Evolutionary conservation across 139 green algal species (phyloP), one percentile per base, ranked within the genome.

Genomic region (Coelastrella sp.): DNA sequence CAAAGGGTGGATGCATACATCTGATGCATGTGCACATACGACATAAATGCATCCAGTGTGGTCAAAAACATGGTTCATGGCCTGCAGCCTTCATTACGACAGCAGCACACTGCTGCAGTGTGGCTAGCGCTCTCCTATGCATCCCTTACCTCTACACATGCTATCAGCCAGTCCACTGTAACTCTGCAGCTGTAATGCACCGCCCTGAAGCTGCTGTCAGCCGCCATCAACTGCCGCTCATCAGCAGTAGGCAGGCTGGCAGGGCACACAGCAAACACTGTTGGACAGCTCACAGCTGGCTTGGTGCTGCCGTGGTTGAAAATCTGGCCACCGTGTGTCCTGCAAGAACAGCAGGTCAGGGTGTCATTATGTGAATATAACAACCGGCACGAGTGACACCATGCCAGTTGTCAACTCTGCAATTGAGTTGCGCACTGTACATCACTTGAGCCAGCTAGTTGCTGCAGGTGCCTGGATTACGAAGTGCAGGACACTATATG

Each of bases 261-360:
- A 0, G 87, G 78, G 78, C 87, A 91, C 19, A 91, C 78, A 5
- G 87, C 87, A 91, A 91, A 91, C 78, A 80, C 49, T 61, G 78
- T 85, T 68, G 78, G 78, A 11, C 35, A 72, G 57, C 22, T n/a
- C 12, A 22, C 11, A 4, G 87, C 76, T 49, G 78, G 78, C 87
- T 87, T 78, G 24, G 78, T 76, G 74, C 84, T 91, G 87, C n/a
- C 56, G 10, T 80, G 15, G 15, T 58, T 86, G 78, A 91, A 86
- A 19, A 91, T 20, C 15, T 82, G 35, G 7, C 85, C 85, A 75
- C 85, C 73, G 14, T 65, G 19, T 73, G 56, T 24, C 78, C 78
- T 84, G 49, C 75, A 49, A 49, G 35, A 49, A 49, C 35, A 49
- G 35, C 35, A 49, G 35, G 35, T 49, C 35, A 49, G 35, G 35